Base-by-base conservation (phyloP, 2,329 filamentous ascomycete genomes). In the Calycina marina region DNA sequence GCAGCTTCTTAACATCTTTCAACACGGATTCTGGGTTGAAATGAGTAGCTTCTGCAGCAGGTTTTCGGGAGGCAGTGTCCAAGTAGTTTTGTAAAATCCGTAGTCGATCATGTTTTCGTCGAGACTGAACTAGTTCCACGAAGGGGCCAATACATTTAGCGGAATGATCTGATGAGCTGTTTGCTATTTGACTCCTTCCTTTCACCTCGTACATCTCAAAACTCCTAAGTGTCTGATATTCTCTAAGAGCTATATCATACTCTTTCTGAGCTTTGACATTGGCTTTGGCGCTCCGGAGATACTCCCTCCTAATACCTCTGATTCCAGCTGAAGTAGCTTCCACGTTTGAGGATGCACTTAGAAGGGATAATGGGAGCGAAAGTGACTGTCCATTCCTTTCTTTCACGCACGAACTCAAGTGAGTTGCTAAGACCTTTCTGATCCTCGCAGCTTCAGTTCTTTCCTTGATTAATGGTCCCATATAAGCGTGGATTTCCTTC, bases 401-500 rank as follows among this genome's bases (percentile, higher is more conserved):
- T 10, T 43, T 34, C 20, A 66, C 47, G 40, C 57, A 61, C 14
- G 62, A 58, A 16, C 60, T 61, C 4, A 77, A 54, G 40, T 73
- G 62, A 13, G 66, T 58, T 25, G 67, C 61, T 28, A 74, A 47
- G 17, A 72, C 55, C 30, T 64, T 65, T 39, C 68, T 61, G 35
- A 77, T 67, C 28, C 66, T 65, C 20, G 62, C 57, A 30, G 63
- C 60, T 42, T 77, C 67, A 36, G 74, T 68, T 15, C 69, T 62
- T 16, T 66, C 61, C 31, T 67, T 69, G 35, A 75, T 57, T 38
- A 62, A 72, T 4, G 66, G 63, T 18, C 59, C 54, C 14, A 77
- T 57, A 12, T 52, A 54, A 25, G 55, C 51, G 34, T 62, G 58
- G 18, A 67, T 50, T 18, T 52, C 52, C 29, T 56, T 46, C 10